phyloP scores from a whole-genome alignment of 2,329 filamentous ascomycete genomes.

The Fusarium begoniae region DNA sequence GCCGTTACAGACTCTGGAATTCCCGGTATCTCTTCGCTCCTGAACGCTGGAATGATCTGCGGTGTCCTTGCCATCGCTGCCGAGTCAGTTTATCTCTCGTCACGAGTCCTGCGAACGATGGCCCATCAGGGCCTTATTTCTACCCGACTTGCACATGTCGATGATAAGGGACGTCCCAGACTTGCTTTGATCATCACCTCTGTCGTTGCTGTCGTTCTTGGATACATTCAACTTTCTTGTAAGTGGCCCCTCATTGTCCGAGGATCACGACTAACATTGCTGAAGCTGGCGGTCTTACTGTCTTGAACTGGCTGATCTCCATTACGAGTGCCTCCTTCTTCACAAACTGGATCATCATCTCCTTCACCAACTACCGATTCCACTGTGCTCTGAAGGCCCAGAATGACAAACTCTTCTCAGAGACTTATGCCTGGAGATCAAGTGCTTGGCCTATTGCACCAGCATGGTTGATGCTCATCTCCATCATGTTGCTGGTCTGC shows the following conservation, averaged over 20 bases:
- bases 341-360: slow-evolving; percentile 31
- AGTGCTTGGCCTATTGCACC: slow-evolving; percentile 13
- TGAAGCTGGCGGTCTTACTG: slow-evolving; percentile 13
- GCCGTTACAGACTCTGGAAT: slow-evolving; percentile 24
- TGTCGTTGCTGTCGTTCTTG: not conserved
- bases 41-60: slow-evolving; percentile 35
- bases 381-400: slow-evolving; percentile 22
- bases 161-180: slow-evolving; percentile 18
- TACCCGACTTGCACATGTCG: not conserved
- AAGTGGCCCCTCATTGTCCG: not conserved
- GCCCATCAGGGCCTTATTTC: slow-evolving; percentile 17
- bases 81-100: slow-evolving; percentile 26
- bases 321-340: slow-evolving; percentile 34
- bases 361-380: slow-evolving; percentile 29
- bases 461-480: slow-evolving; percentile 14
- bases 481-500: slow-evolving; percentile 5
- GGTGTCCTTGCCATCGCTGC: slow-evolving; percentile 29
- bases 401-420: slow-evolving; percentile 21
- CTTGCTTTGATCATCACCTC: slow-evolving; percentile 17
- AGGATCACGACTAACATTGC: not conserved
- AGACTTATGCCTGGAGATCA: slow-evolving; percentile 28
- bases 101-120: slow-evolving; percentile 29
- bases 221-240: slow-evolving; percentile 22
- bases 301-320: slow-evolving; percentile 28
- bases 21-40: slow-evolving; percentile 15